These are phyloP conservation scores for Scheffersomyces coipomensis DNA, from an alignment of 805 yeast genomes.

Conservation along the genomic window DNA sequence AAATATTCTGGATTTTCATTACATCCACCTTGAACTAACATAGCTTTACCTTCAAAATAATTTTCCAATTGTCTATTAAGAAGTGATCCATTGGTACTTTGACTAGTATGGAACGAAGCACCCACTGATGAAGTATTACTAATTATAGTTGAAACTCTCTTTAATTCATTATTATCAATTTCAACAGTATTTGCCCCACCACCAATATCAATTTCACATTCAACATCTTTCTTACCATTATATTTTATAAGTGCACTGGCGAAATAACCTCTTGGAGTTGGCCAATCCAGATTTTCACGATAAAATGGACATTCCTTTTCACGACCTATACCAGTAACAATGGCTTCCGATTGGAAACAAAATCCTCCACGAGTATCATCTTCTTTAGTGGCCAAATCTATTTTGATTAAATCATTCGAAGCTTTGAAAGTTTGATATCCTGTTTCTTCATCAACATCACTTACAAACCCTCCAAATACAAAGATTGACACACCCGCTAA, in stretches of 20 bases:
- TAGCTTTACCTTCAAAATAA: slow-evolving; percentile 25
- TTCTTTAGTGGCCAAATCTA: slow-evolving; percentile 28
- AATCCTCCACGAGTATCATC: slow-evolving; percentile 6
- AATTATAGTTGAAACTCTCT: slow-evolving; percentile 1
- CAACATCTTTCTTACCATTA: slow-evolving; percentile 3
- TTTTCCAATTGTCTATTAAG: slow-evolving; percentile 8
- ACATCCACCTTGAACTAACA: slow-evolving; percentile 42
- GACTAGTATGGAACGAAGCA: not conserved
- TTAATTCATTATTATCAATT: not conserved
- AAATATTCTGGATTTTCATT: slow-evolving; percentile 25
- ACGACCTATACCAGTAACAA: slow-evolving; percentile 12
- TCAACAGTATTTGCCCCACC: not conserved
- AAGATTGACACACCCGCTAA: slow-evolving; percentile 25
- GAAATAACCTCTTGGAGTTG: slow-evolving; percentile 39
- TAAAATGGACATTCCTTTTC: slow-evolving; percentile 4
- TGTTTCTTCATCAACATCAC: slow-evolving; percentile 4
- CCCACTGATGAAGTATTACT: not conserved
- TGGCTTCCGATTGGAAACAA: slow-evolving; percentile 13
- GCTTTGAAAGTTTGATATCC: slow-evolving; percentile 25
- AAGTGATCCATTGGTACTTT: not conserved
- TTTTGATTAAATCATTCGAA: slow-evolving; percentile 30
- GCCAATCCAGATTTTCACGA: slow-evolving; percentile 16
- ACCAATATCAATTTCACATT: not conserved
- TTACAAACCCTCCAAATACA: slow-evolving; percentile 39
- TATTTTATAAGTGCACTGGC: slow-evolving; percentile 31